Evolutionary conservation across 192 early-diverging fungal species (phyloP).

Genomic region (Fimicolochytrium jonesii): DNA sequence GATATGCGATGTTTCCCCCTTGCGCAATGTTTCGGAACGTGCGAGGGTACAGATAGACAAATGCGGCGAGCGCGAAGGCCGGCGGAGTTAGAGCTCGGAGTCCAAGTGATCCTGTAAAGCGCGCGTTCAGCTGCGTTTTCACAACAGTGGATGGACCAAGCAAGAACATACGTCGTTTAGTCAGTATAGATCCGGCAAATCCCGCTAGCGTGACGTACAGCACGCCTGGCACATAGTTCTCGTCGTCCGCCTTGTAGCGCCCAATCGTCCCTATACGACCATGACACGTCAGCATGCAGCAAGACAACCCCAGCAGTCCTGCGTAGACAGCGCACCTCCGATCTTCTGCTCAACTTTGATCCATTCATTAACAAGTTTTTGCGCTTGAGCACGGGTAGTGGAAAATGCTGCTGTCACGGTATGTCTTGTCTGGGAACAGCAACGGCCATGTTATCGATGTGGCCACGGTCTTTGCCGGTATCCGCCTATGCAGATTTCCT

Average conservation of each 20-base stretch:
- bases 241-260: slow-evolving; percentile 18
- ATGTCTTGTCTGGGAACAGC: slow-evolving; percentile 16
- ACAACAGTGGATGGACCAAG: too few species aligned
- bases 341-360: slow-evolving; percentile 21
- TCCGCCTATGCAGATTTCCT: too few species aligned
- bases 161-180: slow-evolving; percentile 31
- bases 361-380: slow-evolving; percentile 31
- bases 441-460: background rate
- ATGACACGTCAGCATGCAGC: background rate
- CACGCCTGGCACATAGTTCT: slow-evolving; percentile 26
- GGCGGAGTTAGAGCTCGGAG: slow-evolving; percentile 9
- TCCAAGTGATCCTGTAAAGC: slow-evolving; percentile 8
- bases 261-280: background rate
- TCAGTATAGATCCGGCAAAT: slow-evolving; percentile 36
- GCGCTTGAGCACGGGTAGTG: slow-evolving; percentile 28
- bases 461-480: too few species aligned
- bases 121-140: background rate
- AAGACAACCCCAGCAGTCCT: background rate
- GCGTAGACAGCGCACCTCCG: background rate
- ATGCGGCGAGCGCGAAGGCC: slow-evolving; percentile 8
- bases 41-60: slow-evolving; percentile 20
- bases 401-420: slow-evolving; percentile 23
- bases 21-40: slow-evolving; percentile 22
- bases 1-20: background rate
- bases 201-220: slow-evolving; percentile 35